Base-by-base conservation (phyloP, 108 stramenopile species). In the Epipyxis sp. region DNA sequence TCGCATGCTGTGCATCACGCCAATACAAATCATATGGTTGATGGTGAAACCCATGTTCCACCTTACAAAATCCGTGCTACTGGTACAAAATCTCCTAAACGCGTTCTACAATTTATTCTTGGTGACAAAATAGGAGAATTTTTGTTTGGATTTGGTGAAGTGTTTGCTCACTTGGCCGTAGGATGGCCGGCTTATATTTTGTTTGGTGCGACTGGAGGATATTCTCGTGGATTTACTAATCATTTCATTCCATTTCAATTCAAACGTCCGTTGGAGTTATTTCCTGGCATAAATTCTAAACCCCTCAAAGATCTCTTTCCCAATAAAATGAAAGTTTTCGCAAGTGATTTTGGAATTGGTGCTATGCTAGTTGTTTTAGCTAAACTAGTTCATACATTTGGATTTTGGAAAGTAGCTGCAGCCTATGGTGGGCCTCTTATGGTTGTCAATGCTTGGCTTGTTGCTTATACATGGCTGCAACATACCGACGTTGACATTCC, bases 121-220 rank as follows among this genome's bases (percentile, higher is more conserved):
- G 46, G 46, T 20, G 20, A 50, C 20, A 13, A 6, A 13, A 13
- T 50, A 20, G 46, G 46, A 50, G 46, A 50, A 20, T 50, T 50
- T 50, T 20, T 50, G 46, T 50, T 13, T 50, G 46, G 46, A 13
- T 6, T 50, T 13, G 6, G 20, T 58, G 6, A 29, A 27, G 39
- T 13, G 32, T 59, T 27, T 16, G 61, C 16, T 59, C 6, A 30
- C 6, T 27, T 1, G 0, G 40, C 71, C 69, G 79, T 79, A 6
- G 80, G 80, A 69, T 81, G 80, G 80, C 80, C 80, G 30, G 78
- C 80, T 27, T 81, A 81, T 77, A 69, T 81, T 0, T 0, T 81
- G 76, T 76, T 81, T 40, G 82, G 82, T 40, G 77, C 77, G 39
- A 83, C 82, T 1, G 82, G 82, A n/a, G 82, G 82, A 0, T 80